A percentile compares a stretch with the other conserved stretches of the same genome.
Evolutionary conservation across 2,329 filamentous ascomycete species (phyloP).

Genomic region (Fusarium foetens): DNA sequence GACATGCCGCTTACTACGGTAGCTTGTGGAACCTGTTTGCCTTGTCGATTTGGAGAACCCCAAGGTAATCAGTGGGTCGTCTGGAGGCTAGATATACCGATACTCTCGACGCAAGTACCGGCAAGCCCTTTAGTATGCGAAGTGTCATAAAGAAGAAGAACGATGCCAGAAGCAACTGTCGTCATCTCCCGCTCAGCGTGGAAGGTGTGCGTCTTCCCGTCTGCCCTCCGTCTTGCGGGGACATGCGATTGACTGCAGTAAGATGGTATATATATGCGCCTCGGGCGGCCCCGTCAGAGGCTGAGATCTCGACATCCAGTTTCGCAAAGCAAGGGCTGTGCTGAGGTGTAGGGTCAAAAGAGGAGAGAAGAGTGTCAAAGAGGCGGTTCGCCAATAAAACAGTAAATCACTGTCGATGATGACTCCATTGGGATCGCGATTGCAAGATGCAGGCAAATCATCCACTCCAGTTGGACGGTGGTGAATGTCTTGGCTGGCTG

Average conservation of each 20-base stretch:
- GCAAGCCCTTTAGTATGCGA: not conserved
- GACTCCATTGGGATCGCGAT: slow-evolving; percentile 25
- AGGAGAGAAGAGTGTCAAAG: not conserved
- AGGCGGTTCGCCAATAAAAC: slow-evolving; percentile 15
- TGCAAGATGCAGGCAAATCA: slow-evolving; percentile 21
- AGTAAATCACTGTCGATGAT: slow-evolving; percentile 17
- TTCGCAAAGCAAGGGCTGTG: not conserved
- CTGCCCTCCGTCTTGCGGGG: slow-evolving; percentile 13
- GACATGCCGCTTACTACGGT: slow-evolving; percentile 27
- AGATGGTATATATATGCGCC: not conserved
- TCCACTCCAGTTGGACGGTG: slow-evolving; percentile 3
- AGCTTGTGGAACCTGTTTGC: slow-evolving; percentile 34
- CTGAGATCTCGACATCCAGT: not conserved
- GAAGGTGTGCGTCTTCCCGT: slow-evolving; percentile 13
- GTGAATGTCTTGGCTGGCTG: slow-evolving; percentile 18
- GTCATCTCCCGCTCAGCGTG: slow-evolving; percentile 25
- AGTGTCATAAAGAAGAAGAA: not conserved
- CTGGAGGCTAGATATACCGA: slow-evolving; percentile 1
- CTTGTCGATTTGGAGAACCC: slow-evolving; percentile 23
- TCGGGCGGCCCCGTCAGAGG: slow-evolving; percentile 8
- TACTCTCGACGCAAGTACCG: slow-evolving; percentile 21
- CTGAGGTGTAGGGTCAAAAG: slow-evolving; percentile 3
- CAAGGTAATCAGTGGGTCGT: slow-evolving; percentile 21
- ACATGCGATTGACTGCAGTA: not conserved
- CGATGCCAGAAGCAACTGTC: slow-evolving; percentile 24